Evolutionary conservation across 345 rosid species (phyloP), one percentile per base, ranked within the genome.

Genomic region (Camelina hispida): DNA sequence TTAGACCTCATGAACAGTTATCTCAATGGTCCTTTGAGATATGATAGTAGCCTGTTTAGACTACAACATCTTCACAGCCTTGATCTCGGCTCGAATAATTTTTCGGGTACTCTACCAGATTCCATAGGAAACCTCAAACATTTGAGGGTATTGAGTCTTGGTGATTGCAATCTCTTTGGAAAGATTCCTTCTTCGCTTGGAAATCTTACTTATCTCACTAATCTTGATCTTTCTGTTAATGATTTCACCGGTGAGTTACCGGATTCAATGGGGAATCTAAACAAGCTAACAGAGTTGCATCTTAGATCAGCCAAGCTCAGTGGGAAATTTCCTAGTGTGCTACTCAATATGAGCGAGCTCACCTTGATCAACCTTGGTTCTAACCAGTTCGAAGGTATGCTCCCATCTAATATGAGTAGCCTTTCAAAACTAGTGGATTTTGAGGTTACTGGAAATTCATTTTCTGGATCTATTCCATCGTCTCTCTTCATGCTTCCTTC

Each of bases 201-300:
- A 2, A 78, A 78, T 46, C 83, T 83, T 13, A 46, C 79, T 0
- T 56, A 72, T 58, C 72, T 83, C 37, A 66, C 65, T 1, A 3
- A 54, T 6, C 55, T 83, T 11, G 44, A 47, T 12, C 54, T 83
- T 12, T 84, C 85, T 9, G 11, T 12, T 30, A 84, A 81, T 44
- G 34, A 2, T 7, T 84, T 85, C 18, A 35, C 9, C 1, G 87
- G 89, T n/a, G 47, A 62, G 3, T 32, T 75, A 54, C 72, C 72
- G 1, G 44, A 34, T 66, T 46, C 78, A 1, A 32, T 74, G 5
- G 66, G 66, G 0, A 5, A 12, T 12, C 10, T 67, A 28, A 48
- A 47, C 12, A 5, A 12, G 25, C 40, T 66, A 13, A 37, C 22
- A 4, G 32, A 56, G 6, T 67, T 74, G 30, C 6, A 0, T 1